phyloP scores from a whole-genome alignment of 352 stramenopile genomes.

The Phytophthora ramorum region DNA sequence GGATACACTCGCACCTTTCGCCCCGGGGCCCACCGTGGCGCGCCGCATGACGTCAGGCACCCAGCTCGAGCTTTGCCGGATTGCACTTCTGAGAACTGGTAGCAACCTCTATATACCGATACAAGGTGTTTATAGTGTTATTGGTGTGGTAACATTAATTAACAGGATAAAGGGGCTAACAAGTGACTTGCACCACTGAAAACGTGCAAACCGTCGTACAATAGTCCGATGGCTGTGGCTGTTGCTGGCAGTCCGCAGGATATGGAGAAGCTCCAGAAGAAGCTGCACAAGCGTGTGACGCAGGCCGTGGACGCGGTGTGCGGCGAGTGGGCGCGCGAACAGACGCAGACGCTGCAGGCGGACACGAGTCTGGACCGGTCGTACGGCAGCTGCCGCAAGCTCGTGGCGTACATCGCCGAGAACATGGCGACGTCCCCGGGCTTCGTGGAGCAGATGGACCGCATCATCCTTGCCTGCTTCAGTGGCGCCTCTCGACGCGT shows the following conservation, averaged over 20 bases:
- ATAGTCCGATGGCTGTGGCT: constrained; percentile 5
- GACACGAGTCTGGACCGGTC: constrained; percentile 50
- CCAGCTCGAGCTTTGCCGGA: constrained; percentile 15
- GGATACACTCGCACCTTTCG: constrained; percentile 25
- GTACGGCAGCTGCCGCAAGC: constrained; percentile 53
- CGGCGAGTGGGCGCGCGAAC: constrained; percentile 34
- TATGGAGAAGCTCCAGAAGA: constrained; percentile 26
- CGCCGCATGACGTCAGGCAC: constrained; percentile 42
- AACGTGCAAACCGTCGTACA: constrained; percentile 1
- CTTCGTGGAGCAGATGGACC: constrained; percentile 74
- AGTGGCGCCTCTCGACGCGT: constrained; percentile 60
- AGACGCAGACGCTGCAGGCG: not conserved
- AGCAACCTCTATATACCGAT: not conserved
- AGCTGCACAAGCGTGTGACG: constrained; percentile 43
- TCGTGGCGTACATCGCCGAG: constrained; percentile 60
- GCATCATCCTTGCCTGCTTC: constrained; percentile 72
- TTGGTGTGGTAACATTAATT: not conserved
- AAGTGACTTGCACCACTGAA: constrained; percentile 3
- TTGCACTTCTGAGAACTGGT: constrained; percentile 24
- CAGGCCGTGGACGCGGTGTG: constrained; percentile 59
- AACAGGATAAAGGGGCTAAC: not conserved
- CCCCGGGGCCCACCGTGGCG: constrained; percentile 22
- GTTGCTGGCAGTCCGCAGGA: not conserved
- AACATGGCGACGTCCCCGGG: constrained; percentile 66
- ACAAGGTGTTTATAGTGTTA: too few species aligned